Evolutionary conservation across 257 asterid species (phyloP).

Genomic region (Gardenia jasminoides): DNA sequence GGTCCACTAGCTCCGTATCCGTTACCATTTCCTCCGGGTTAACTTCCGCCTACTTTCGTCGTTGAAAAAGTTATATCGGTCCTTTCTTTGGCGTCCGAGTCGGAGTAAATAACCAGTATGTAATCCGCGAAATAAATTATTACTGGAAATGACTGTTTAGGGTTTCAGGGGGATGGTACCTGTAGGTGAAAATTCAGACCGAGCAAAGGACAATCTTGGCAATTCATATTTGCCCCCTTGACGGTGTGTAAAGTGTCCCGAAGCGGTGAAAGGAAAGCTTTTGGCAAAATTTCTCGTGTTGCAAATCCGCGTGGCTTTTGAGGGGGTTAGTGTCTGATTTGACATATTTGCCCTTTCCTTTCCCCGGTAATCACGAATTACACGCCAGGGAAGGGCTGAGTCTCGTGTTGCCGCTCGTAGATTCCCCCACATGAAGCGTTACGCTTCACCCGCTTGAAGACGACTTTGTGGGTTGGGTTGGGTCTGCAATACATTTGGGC

Average conservation of each 20-base stretch:
- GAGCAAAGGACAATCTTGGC: neutral
- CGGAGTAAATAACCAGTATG: no score
- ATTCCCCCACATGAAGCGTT: neutral
- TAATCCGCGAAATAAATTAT: no score
- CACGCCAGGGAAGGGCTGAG: neutral
- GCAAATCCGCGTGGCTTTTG: neutral
- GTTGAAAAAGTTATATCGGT: no score
- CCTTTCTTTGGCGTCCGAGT: no score
- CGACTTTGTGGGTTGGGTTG: neutral
- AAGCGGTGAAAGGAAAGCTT: neutral
- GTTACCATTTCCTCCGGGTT: slow-evolving; percentile 58
- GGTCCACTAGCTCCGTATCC: slow-evolving; percentile 67
- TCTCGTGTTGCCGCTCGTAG: neutral
- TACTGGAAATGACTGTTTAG: neutral
- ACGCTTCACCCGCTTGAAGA: slow-evolving; percentile 1
- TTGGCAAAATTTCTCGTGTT: neutral
- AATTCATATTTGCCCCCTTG: neutral
- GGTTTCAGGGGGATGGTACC: neutral
- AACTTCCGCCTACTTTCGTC: no score
- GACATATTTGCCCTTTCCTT: slow-evolving; percentile 6
- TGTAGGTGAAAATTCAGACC: neutral
- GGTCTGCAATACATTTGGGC: no score
- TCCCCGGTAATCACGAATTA: neutral
- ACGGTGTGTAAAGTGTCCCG: neutral
- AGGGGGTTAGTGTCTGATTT: neutral